Evolutionary conservation across 371 early-diverging fungal species (phyloP).

Genomic region (Saksenaea vasiformis): DNA sequence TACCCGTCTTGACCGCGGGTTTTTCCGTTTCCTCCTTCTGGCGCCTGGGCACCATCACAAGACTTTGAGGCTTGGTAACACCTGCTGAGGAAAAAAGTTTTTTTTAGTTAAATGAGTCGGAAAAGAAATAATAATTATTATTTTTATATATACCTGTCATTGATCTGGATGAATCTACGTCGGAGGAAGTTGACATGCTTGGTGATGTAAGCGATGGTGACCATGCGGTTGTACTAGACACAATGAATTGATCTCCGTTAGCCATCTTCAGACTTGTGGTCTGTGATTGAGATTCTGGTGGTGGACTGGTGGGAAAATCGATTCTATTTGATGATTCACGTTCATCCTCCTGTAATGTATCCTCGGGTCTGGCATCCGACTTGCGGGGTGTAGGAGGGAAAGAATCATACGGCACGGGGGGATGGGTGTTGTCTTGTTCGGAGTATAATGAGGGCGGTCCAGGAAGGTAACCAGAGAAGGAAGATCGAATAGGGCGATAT

Average conservation of each 20-base stretch:
- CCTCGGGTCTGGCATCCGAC: not conserved
- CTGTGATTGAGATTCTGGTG: not conserved
- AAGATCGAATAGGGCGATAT: slow-evolving; percentile 7
- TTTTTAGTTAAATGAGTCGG: not conserved
- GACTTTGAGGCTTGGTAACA: slow-evolving; percentile 5
- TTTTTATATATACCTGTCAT: not conserved
- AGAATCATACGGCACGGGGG: not conserved
- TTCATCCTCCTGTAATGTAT: not conserved
- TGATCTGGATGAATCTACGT: slow-evolving; percentile 1
- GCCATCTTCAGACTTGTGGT: not conserved
- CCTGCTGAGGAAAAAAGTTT: not conserved
- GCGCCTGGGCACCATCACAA: not conserved
- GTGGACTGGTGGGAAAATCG: slow-evolving; percentile 2
- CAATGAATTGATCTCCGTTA: not conserved
- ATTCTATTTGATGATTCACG: not conserved
- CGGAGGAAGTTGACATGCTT: not conserved
- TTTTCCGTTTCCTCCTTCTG: not conserved
- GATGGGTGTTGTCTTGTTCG: not conserved
- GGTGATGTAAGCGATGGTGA: slow-evolving; percentile 2
- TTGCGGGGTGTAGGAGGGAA: slow-evolving; percentile 3
- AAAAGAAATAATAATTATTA: not conserved
- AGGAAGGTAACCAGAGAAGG: slow-evolving; percentile 1
- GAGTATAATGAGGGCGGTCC: not conserved
- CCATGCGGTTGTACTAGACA: slow-evolving; percentile 1
- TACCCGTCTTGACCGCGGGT: not conserved